Percentiles rank a stretch among this genome's conserved stretches.
Evolutionary conservation across 768 basidiomycete species (phyloP).

Genomic region (Tricholoma matsutake): DNA sequence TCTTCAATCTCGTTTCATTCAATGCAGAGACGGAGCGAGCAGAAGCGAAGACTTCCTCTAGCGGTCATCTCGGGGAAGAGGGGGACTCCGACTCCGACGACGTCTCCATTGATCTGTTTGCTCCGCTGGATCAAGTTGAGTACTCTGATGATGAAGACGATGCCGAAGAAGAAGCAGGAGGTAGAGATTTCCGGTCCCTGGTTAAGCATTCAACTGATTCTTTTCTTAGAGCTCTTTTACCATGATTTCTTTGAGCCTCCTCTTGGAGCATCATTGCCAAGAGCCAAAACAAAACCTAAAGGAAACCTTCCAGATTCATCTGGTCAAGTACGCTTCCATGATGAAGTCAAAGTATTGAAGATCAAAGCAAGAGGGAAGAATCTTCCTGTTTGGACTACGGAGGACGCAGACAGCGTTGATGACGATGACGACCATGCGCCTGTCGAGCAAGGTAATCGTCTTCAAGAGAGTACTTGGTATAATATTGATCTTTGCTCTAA

Average conservation of each 20-base stretch:
- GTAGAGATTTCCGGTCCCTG: background rate
- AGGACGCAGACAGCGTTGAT: constrained; percentile 39
- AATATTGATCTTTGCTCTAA: constrained; percentile 24
- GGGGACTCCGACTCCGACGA: constrained; percentile 53
- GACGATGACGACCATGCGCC: constrained; percentile 31
- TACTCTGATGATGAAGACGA: constrained; percentile 22
- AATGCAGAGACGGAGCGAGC: constrained; percentile 81
- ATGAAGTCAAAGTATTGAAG: constrained; percentile 76
- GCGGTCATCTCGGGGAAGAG: constrained; percentile 53
- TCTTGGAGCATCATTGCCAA: constrained; percentile 14
- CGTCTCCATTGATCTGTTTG: constrained; percentile 63
- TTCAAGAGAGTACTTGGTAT: background rate
- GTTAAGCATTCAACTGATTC: background rate
- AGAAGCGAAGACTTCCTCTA: constrained; percentile 61
- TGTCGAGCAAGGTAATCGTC: constrained; percentile 19
- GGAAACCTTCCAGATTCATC: constrained; percentile 13
- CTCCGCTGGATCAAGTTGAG: constrained; percentile 44
- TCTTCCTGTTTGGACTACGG: constrained; percentile 46
- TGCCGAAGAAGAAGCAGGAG: constrained; percentile 32
- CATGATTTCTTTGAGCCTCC: constrained; percentile 81
- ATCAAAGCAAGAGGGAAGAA: constrained; percentile 74
- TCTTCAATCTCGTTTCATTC: constrained; percentile 87
- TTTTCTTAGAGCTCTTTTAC: constrained; percentile 59
- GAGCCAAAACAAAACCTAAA: constrained; percentile 18
- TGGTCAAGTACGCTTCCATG: constrained; percentile 72